Evolutionary conservation across 202 grass and related monocot species (phyloP), one percentile per base, ranked within the genome.

Genomic region (Schoenoplectus tabernaemontani): DNA sequence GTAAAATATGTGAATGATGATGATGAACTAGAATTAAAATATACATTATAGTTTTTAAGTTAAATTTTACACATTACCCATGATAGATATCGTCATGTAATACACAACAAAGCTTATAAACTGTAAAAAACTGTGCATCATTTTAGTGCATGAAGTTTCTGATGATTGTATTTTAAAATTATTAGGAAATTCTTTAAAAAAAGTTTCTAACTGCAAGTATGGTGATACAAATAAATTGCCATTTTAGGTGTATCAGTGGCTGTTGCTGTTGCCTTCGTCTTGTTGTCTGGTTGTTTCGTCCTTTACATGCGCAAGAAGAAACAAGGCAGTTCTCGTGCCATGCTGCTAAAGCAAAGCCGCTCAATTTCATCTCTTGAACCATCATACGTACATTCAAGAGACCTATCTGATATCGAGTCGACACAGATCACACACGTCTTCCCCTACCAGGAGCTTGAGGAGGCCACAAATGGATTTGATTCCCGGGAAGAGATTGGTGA

Each of bases 361-460:
- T 89, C 88, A 37, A 76, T 78, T 47, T 30, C 38, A 51, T 80
- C 86, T 36, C 83, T 87, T n/a, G 89, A 81, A 36, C 53, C 9
- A 4, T 47, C 58, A 43, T 74, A 82, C 71, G 22, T 24, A 16
- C 22, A 53, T 54, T 57, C 67, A 34, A 68, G 81, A 69, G 20
- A 84, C 82, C 65, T 75, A 51, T 36, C 70, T 54, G 70, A 33
- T 44, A 64, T 83, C 63, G 66, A 68, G 64, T 87, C 64, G 57
- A 65, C 69, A 68, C 77, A 86, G 19, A 82, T 84, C 11, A 93
- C 86, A 4, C 93, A 89, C 15, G 64, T 87, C 61, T 96, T 96
- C 75, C 42, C 86, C 0, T 96, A 93, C 54, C 83, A 88, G 56
- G 93, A 96, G 61, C 93, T 96, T 17, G 84, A 87, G 78, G 81